Base-by-base conservation (phyloP, 2,329 filamentous ascomycete species). In the Aspergillus tanneri region DNA sequence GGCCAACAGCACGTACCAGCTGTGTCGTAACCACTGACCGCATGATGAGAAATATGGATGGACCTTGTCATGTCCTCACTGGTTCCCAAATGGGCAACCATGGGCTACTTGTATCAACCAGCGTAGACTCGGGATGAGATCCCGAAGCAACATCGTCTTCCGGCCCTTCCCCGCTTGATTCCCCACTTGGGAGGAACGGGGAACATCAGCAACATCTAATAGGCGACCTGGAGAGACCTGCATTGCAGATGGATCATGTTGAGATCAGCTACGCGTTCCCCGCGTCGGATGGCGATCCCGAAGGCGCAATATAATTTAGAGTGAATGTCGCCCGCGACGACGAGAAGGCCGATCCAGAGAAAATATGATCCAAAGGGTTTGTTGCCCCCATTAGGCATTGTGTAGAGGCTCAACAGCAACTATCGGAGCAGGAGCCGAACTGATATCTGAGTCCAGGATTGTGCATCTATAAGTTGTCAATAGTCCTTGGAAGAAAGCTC, bases 251-350 rank as follows among this genome's bases (percentile, higher is more conserved):
- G 18, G 5, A 18, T 27, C 27, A 32, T 43, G 8, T 19, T 12
- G 23, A 14, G 8, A 16, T 10, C 14, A 16, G 22, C 24, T 18
- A 42, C 39, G 23, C 25, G 24, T 11, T 21, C 14, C 18, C 9
- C 27, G 28, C 21, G 24, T 28, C 43, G 50, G 50, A n/a, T 49
- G 46, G 41, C 50, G 38, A 49, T 46, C 28, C 41, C 22, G 35
- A 47, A 23, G 46, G 46, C 34, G 30, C 14, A 18, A 34, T 34
- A 2, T 18, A 5, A 9, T 11, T 19, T 34, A 18, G 16, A 18
- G 30, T 14, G 30, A 4, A 18, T 19, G 7, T 18, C 14, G 43
- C 32, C 37, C 27, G 46, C 48, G 35, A 47, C 30, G 6, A 10
- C 10, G 30, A 19, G 9, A 18, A 19, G 30, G 6, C 1, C 16